Conservation (phyloP, 2,329 filamentous ascomycete genomes). For the Teratosphaeria epicoccoides region DNA sequence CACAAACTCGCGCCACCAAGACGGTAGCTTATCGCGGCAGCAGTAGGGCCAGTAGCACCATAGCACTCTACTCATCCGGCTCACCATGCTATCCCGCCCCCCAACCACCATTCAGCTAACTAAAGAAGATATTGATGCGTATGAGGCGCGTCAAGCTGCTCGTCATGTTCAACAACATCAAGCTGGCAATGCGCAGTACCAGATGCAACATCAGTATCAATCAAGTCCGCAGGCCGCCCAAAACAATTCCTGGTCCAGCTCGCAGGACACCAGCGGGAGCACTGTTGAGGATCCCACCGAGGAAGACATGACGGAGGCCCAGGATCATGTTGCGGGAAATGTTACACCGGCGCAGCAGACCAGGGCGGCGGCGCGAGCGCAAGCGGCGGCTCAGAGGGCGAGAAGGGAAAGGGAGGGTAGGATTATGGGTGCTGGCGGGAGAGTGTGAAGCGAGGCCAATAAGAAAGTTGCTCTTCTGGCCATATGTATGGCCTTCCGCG, state of each 20-base stretch:
- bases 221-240: not conserved
- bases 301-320: conserved; percentile 1
- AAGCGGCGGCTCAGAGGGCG: conserved; percentile 21
- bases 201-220: conserved; percentile 2
- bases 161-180: conserved; percentile 15
- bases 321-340: not conserved
- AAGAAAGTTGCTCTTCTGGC: too few relatives aligned
- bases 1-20: too few relatives aligned
- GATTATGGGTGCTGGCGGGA: conserved; percentile 5
- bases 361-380: conserved; percentile 16
- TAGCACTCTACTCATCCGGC: not conserved
- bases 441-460: conserved; percentile 9
- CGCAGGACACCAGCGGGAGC: conserved; percentile 13
- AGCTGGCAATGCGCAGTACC: conserved; percentile 8
- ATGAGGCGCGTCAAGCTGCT: conserved; percentile 23
- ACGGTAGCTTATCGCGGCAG: not conserved
- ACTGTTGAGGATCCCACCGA: conserved; percentile 12
- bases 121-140: conserved; percentile 24
- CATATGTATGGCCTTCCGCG: too few relatives aligned
- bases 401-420: conserved; percentile 9
- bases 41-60: not conserved
- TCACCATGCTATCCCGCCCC: conserved; percentile 26
- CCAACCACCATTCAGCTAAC: conserved; percentile 26
- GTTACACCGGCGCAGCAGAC: conserved; percentile 15
- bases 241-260: conserved; percentile 3